Evolutionary conservation across 1,284 basidiomycete species (phyloP).

Genomic region (Singerocomus inundabilis): DNA sequence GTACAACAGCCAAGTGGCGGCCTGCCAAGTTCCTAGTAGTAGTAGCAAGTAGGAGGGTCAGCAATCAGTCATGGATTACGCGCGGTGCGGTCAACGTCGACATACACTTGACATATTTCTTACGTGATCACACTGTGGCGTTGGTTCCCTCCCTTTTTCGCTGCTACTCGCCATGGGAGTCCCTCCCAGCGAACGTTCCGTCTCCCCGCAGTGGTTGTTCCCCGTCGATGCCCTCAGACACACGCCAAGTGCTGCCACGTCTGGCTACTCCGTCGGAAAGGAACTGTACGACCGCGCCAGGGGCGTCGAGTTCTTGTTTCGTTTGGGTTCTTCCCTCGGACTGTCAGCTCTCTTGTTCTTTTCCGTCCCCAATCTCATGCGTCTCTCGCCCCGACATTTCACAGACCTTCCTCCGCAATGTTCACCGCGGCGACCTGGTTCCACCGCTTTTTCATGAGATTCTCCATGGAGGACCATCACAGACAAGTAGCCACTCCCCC

Average conservation of each 20-base stretch:
- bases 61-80: constrained; percentile 15
- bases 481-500: constrained; percentile 55
- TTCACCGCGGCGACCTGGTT: constrained; percentile 87
- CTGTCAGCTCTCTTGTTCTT: constrained; percentile 50
- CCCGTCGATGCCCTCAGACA: constrained; percentile 52
- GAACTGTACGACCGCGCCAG: constrained; percentile 74
- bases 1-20: background rate
- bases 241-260: constrained; percentile 52
- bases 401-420: constrained; percentile 73
- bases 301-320: constrained; percentile 79
- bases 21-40: constrained; percentile 3
- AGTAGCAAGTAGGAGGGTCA: too few relatives aligned
- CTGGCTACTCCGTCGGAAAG: constrained; percentile 54
- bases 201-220: constrained; percentile 68
- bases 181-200: constrained; percentile 24
- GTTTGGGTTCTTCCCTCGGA: constrained; percentile 68
- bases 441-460: constrained; percentile 94
- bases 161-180: constrained; percentile 22
- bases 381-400: constrained; percentile 10
- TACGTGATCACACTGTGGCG: constrained; percentile 34
- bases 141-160: constrained; percentile 7
- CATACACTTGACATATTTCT: constrained; percentile 12
- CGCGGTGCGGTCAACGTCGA: background rate
- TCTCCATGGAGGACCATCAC: constrained; percentile 81
- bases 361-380: constrained; percentile 17